Evolutionary conservation across 148 eudicot species (phyloP).

Genomic region (Diospyros kaki): DNA sequence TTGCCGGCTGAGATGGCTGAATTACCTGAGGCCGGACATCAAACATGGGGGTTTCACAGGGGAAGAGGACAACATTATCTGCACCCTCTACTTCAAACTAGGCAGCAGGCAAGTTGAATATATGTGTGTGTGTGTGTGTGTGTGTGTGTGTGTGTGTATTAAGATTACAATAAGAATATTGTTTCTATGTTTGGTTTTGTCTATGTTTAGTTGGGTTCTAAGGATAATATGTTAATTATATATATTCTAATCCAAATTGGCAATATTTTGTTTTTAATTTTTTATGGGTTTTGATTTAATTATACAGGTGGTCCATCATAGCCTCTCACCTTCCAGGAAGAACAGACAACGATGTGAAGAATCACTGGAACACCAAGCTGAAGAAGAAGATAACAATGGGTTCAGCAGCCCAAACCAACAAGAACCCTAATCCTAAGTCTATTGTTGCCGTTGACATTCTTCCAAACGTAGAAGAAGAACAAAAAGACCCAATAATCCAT

Average conservation of each 20-base stretch:
- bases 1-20: conserved; percentile 71
- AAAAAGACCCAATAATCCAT: no score
- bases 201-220: no score
- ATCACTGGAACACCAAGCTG: conserved; percentile 77
- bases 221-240: no score
- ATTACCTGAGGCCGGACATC: conserved; percentile 71
- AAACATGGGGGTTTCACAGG: conserved; percentile 60
- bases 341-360: conserved; percentile 79
- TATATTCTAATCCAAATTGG: no score
- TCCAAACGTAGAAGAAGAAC: no score
- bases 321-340: conserved; percentile 69
- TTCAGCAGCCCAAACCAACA: no score
- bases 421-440: no score
- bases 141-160: not conserved
- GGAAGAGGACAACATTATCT: conserved; percentile 58
- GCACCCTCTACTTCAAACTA: conserved; percentile 43
- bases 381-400: conserved; percentile 43
- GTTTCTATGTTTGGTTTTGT: not conserved
- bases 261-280: no score
- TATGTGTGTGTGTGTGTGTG: not conserved
- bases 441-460: no score
- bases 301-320: conserved; percentile 67
- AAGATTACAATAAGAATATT: not conserved
- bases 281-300: not conserved
- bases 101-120: conserved; percentile 55